A percentile compares a stretch with the other conserved stretches of the same genome.
Evolutionary conservation across 371 early-diverging fungal species (phyloP).

Genomic region (Actinomortierella wolfii): DNA sequence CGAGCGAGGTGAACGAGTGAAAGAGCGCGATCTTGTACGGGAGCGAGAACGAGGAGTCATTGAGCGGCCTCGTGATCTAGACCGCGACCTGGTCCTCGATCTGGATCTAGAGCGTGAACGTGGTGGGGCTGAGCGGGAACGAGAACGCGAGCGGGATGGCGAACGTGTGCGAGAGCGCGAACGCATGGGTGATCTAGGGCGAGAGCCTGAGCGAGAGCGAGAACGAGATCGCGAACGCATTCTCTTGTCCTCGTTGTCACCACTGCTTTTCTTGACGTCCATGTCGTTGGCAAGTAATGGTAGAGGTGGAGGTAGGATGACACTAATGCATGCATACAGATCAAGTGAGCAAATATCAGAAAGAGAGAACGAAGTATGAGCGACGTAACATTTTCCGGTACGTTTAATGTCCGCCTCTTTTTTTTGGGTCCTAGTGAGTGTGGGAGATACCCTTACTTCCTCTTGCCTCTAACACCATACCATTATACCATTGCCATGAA

Average conservation of each 20-base stretch:
- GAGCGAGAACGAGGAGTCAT: conserved; percentile 3
- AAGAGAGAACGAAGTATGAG: no score
- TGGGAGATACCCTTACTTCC: no score
- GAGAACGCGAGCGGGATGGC: conserved; percentile 26
- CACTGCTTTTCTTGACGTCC: no score
- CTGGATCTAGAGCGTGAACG: conserved; percentile 19
- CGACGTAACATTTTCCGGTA: no score
- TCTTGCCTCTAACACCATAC: no score
- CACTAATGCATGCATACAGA: no score
- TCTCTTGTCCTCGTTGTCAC: no score
- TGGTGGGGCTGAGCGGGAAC: conserved; percentile 17
- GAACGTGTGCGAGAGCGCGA: conserved; percentile 2
- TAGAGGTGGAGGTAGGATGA: no score
- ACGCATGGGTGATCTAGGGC: conserved; percentile 9
- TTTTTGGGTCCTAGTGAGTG: no score
- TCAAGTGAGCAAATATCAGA: no score
- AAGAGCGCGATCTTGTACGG: conserved; percentile 29
- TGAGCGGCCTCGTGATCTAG: neutral
- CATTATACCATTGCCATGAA: conserved; percentile 39
- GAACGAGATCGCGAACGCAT: conserved; percentile 18
- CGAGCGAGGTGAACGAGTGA: conserved; percentile 21
- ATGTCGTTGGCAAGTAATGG: no score
- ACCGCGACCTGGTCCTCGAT: conserved; percentile 5
- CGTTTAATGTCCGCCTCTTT: no score
- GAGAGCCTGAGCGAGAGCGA: conserved; percentile 8